Conservation (phyloP, 2,329 filamentous ascomycete genomes). For the Ophiocordyceps camponoti-floridani region DNA sequence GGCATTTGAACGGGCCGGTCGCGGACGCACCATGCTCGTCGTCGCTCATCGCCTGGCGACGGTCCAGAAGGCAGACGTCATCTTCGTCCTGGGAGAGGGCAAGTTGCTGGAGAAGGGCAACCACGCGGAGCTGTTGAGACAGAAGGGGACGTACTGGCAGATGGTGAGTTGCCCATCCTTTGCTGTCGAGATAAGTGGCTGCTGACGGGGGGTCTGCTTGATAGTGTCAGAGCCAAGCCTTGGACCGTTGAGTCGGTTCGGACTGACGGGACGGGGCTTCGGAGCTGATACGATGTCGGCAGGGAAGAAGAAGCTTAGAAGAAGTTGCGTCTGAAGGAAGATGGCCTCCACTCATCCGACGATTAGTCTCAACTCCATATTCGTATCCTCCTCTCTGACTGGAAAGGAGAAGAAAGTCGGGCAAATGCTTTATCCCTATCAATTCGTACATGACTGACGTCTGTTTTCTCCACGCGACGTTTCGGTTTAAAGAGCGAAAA, state of each 20-base stretch:
- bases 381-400: too few relatives aligned
- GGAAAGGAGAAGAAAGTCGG: neutral
- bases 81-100: slow-evolving; percentile 56
- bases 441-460: neutral
- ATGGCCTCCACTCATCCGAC: neutral
- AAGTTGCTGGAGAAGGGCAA: slow-evolving; percentile 35
- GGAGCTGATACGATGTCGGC: neutral
- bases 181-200: neutral
- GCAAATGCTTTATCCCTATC: neutral
- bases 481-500: neutral
- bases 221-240: slow-evolving; percentile 40
- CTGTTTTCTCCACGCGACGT: neutral
- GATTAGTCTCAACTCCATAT: too few relatives aligned
- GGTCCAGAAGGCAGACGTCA: slow-evolving; percentile 63
- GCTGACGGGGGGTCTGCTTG: slow-evolving; percentile 5
- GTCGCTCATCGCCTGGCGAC: slow-evolving; percentile 65
- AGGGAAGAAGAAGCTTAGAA: neutral
- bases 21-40: slow-evolving; percentile 49
- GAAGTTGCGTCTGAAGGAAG: neutral
- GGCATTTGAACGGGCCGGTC: slow-evolving; percentile 46
- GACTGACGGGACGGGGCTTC: neutral
- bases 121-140: slow-evolving; percentile 30
- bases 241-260: slow-evolving; percentile 25
- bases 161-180: slow-evolving; percentile 25
- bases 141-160: slow-evolving; percentile 36